Base-by-base conservation (phyloP, 768 basidiomycete species). In the Brasilioporus rufonigricans region DNA sequence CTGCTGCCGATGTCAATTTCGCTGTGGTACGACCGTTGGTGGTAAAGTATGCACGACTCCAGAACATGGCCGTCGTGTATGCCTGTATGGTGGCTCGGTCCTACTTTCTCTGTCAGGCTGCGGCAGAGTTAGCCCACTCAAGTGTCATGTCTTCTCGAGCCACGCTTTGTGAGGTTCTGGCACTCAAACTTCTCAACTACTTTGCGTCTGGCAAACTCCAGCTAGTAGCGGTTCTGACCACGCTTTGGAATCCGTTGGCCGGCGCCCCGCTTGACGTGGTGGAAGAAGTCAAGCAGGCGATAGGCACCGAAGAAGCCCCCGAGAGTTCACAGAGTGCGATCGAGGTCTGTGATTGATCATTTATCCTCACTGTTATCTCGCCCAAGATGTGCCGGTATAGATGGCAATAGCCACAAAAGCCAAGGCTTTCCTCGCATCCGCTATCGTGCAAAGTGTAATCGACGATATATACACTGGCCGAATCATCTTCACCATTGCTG, bases 321-420 rank as follows among this genome's bases (percentile, higher is more conserved):
- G 80, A 86, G 50, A 84, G 84, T 57, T 81, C 85, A 16, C 83
- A 90, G 66, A 93, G 87, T 65, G 91, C 92, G 2, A 79, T 97
- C 5, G 94, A 96, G 82, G 91, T 93, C 47, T 43, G 84, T 75
- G 19, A n/a, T 39, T 56, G 43, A 10, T 54, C 40, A 9, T 46
- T 40, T 35, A n/a, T 57, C 27, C 18, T 31, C 18, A 23, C 27
- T 47, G 8, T 16, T 43, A 10, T 40, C 39, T 5, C 31, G 19
- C 26, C n/a, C 36, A 39, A 50, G 44, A 29, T 57, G 18, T 24
- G 12, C 6, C 47, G 21, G 10, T 38, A 2, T 65, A 94, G 90
- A 86, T 97, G 80, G 93, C 93, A 3, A 91, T 98, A 61, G 82
- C 87, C 9, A 93, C 92, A 0, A 76, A 84, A 49, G 81, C 93